Evolutionary conservation across 2,329 filamentous ascomycete genomes (phyloP).

Genomic region (Geosmithia flava): DNA sequence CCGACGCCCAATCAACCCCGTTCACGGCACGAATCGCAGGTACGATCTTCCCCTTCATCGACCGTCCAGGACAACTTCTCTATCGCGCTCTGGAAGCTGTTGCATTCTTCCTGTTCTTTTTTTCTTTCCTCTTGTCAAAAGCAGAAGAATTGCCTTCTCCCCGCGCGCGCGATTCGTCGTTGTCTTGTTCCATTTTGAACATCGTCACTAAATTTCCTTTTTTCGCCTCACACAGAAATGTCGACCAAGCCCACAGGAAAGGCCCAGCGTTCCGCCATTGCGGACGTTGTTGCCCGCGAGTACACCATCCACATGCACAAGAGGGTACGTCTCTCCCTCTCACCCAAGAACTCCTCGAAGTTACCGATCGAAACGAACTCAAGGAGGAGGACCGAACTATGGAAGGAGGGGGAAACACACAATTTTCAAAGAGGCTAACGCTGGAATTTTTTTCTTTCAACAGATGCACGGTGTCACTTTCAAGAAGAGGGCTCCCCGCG

Average conservation of each 20-base stretch:
- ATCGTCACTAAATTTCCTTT: not conserved
- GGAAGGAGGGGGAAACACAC: slow-evolving; percentile 5
- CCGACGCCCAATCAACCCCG: slow-evolving; percentile 16
- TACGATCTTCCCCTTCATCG: slow-evolving; percentile 21
- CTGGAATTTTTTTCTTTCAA: slow-evolving; percentile 22
- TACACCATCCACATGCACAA: slow-evolving; percentile 99
- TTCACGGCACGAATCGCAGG: slow-evolving; percentile 28
- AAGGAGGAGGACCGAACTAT: slow-evolving; percentile 1
- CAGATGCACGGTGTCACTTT: slow-evolving; percentile 88
- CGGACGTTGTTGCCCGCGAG: slow-evolving; percentile 98
- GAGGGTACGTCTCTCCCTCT: slow-evolving; percentile 36
- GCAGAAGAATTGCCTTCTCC: not conserved
- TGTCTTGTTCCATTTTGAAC: not conserved
- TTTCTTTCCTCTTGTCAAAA: slow-evolving; percentile 4
- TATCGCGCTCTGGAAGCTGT: not conserved
- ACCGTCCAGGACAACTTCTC: not conserved
- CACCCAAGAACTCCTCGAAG: not conserved
- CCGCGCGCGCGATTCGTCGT: not conserved
- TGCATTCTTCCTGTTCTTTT: slow-evolving; percentile 1
- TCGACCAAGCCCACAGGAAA: slow-evolving; percentile 27
- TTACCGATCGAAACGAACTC: not conserved
- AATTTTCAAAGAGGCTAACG: too few relatives aligned
- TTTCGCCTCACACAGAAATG: slow-evolving; percentile 19
- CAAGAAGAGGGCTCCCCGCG: slow-evolving; percentile 98
- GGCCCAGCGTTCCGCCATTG: slow-evolving; percentile 77